phyloP scores from a whole-genome alignment of 75 land plant genomes.

The Pinus albicaulis region DNA sequence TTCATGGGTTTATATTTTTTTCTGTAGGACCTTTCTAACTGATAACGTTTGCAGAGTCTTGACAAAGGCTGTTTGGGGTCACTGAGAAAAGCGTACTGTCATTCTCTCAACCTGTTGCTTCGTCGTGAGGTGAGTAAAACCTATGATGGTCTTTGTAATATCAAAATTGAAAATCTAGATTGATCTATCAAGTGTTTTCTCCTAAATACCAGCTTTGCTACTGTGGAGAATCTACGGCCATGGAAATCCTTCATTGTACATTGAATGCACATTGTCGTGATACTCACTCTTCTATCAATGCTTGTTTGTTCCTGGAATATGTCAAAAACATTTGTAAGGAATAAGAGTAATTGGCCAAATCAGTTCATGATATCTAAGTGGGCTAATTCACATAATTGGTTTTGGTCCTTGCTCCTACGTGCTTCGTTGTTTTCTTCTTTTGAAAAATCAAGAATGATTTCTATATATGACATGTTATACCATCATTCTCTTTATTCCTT shows the following conservation, averaged over 20 bases:
- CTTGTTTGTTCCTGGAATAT: not conserved
- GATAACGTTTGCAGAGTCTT: constrained; percentile 54
- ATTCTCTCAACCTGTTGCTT: constrained; percentile 88
- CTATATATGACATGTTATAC: not conserved
- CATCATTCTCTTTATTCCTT: not conserved
- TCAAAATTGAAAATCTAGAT: not conserved
- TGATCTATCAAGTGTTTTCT: not conserved
- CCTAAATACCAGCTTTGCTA: no score
- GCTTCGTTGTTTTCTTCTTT: not conserved
- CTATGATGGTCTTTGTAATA: not conserved
- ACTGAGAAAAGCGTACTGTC: constrained; percentile 91
- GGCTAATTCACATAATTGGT: not conserved
- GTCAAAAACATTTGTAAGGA: not conserved
- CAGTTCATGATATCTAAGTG: not conserved
- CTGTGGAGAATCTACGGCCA: not conserved
- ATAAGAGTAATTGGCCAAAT: not conserved
- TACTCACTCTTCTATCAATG: not conserved
- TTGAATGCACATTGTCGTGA: not conserved
- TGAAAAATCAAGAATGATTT: not conserved
- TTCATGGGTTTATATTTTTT: not conserved
- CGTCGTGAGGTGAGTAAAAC: constrained; percentile 79
- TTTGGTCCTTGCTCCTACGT: not conserved
- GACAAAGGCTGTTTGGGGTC: constrained; percentile 89
- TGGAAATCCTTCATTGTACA: not conserved
- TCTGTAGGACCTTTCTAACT: not conserved